A percentile compares a stretch with the other conserved stretches of the same genome.
Evolutionary conservation across 2,329 filamentous ascomycete species (phyloP).

Genomic region (Verticillium klebahnii): DNA sequence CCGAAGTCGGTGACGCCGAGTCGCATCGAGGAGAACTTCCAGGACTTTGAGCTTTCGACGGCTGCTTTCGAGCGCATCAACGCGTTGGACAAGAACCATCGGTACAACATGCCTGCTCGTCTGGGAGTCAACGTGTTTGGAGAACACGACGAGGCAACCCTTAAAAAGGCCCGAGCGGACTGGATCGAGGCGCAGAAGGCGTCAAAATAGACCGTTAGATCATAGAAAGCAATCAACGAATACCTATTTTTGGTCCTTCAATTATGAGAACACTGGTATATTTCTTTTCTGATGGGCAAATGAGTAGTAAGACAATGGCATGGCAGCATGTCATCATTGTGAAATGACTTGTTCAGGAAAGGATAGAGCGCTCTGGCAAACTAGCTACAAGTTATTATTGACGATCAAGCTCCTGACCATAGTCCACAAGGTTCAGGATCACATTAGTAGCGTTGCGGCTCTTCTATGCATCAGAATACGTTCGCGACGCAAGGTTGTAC

Average conservation of each 20-base stretch:
- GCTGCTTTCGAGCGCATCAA: slow-evolving; percentile 32
- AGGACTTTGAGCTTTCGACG: slow-evolving; percentile 27
- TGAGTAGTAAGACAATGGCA: too few relatives aligned
- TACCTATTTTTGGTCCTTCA: too few relatives aligned
- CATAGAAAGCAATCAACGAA: neutral
- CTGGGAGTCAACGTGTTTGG: slow-evolving; percentile 39
- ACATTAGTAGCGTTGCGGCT: too few relatives aligned
- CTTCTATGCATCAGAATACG: too few relatives aligned
- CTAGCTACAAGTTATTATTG: too few relatives aligned
- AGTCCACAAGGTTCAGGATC: too few relatives aligned
- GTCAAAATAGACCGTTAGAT: neutral
- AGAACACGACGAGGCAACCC: slow-evolving; percentile 29
- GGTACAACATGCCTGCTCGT: slow-evolving; percentile 37
- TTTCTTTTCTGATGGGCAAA: too few relatives aligned
- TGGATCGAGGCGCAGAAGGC: slow-evolving; percentile 28
- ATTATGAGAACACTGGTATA: neutral
- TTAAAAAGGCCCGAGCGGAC: slow-evolving; percentile 28
- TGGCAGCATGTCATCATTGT: too few relatives aligned
- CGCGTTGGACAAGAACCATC: slow-evolving; percentile 29
- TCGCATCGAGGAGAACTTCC: slow-evolving; percentile 43
- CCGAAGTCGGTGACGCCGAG: slow-evolving; percentile 50
- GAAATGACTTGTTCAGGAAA: too few relatives aligned
- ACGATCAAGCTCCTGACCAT: too few relatives aligned
- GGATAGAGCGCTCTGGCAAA: too few relatives aligned
- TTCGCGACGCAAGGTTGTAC: too few relatives aligned